These are phyloP conservation scores for Phytophthora colocasiae DNA, from an alignment of 352 stramenopile genomes.

Conservation along the genomic window DNA sequence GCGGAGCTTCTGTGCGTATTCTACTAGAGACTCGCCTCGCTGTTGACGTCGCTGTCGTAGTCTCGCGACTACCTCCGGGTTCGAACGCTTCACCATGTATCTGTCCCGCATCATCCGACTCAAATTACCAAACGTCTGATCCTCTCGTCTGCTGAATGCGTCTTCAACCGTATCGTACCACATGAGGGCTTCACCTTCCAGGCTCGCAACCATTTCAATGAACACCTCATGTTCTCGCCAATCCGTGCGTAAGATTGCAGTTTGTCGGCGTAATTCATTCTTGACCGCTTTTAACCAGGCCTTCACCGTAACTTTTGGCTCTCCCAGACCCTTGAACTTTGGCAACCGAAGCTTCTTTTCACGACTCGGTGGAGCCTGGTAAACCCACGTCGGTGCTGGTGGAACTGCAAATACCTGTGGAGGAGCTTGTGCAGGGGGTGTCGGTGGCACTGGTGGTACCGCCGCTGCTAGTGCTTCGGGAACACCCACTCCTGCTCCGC, in stretches of 20 bases:
- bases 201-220: constrained; percentile 9
- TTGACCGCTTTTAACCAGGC: constrained; percentile 2
- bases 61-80: not conserved
- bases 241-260: not conserved
- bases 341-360: not conserved
- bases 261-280: not conserved
- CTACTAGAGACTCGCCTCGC: not conserved
- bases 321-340: not conserved
- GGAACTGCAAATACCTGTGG: no score
- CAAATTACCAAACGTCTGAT: constrained; percentile 5
- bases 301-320: constrained; percentile 2
- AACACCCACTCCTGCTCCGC: no score
- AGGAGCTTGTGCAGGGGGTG: no score
- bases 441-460: no score
- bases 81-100: constrained; percentile 10
- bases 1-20: constrained; percentile 8
- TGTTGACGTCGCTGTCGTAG: constrained; percentile 5
- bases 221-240: constrained; percentile 4
- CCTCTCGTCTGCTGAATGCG: not conserved
- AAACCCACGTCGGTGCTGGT: not conserved
- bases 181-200: constrained; percentile 4
- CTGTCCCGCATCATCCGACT: constrained; percentile 1
- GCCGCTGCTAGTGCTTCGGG: no score
- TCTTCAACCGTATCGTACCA: constrained; percentile 7
- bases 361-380: not conserved